A percentile compares a stretch with the other conserved stretches of the same genome.
These are phyloP conservation scores for Monosporascus sp. DNA, from an alignment of 2,329 filamentous ascomycete genomes.

Conservation along the genomic window DNA sequence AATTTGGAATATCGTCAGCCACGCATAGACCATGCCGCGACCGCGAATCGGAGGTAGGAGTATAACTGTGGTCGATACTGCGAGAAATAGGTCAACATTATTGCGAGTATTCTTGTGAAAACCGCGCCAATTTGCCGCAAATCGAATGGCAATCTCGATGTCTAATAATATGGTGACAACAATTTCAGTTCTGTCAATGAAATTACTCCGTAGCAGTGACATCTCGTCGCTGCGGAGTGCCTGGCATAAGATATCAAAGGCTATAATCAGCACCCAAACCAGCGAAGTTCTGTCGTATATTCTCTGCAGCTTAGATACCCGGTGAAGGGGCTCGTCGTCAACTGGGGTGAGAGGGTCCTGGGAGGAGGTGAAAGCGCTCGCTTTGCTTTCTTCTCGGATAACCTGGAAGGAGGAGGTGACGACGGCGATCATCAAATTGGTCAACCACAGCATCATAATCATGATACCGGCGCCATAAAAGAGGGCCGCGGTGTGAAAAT, in stretches of 20 bases:
- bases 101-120: conserved; percentile 75
- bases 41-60: conserved; percentile 75
- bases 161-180: conserved; percentile 74
- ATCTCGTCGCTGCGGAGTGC: conserved; percentile 72
- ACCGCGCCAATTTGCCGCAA: conserved; percentile 71
- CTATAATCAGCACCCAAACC: conserved; percentile 78
- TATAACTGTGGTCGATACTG: conserved; percentile 77
- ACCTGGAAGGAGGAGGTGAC: conserved; percentile 99
- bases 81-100: conserved; percentile 73
- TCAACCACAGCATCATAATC: conserved; percentile 93
- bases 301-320: conserved; percentile 53
- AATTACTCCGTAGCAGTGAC: conserved; percentile 50
- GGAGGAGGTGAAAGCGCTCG: conserved; percentile 84
- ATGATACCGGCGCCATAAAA: conserved; percentile 73
- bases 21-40: conserved; percentile 70
- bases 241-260: conserved; percentile 74
- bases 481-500: conserved; percentile 80
- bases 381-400: conserved; percentile 91
- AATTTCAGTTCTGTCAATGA: conserved; percentile 70
- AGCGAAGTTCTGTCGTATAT: conserved; percentile 68
- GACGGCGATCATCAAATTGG: conserved; percentile 90
- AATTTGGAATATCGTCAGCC: conserved; percentile 91
- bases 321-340: conserved; percentile 36
- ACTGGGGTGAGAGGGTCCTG: conserved; percentile 41
- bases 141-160: conserved; percentile 75